Evolutionary conservation across 805 yeast genomes (phyloP).

Genomic region (Wickerhamiella lipophila): DNA sequence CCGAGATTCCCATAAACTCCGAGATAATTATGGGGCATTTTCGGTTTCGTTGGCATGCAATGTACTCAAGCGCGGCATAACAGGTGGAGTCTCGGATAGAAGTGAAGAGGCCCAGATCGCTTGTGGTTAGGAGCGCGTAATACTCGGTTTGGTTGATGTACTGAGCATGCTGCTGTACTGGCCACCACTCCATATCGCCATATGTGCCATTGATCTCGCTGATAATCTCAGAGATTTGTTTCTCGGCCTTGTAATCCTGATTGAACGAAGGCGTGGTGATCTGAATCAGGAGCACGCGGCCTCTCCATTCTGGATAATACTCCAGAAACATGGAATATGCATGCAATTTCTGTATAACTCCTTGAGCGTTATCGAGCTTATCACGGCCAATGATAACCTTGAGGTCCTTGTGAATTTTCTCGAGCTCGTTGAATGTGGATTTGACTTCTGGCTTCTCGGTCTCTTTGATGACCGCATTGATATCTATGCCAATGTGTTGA

Average conservation of each 20-base stretch:
- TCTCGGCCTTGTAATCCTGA: slow-evolving; percentile 52
- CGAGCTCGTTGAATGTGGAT: slow-evolving; percentile 51
- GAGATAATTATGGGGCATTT: slow-evolving; percentile 71
- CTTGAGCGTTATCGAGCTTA: slow-evolving; percentile 79
- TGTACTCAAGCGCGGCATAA: slow-evolving; percentile 86
- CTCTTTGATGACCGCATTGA: slow-evolving; percentile 51
- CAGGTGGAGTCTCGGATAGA: slow-evolving; percentile 94
- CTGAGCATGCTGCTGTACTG: slow-evolving; percentile 87
- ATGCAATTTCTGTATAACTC: slow-evolving; percentile 83
- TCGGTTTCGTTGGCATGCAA: slow-evolving; percentile 56
- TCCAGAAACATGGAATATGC: slow-evolving; percentile 82
- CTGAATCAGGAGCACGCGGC: slow-evolving; percentile 76
- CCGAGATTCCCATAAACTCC: slow-evolving; percentile 87
- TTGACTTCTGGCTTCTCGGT: slow-evolving; percentile 33
- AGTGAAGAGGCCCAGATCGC: slow-evolving; percentile 80
- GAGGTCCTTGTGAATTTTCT: slow-evolving; percentile 31
- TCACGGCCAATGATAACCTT: slow-evolving; percentile 90
- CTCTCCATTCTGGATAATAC: slow-evolving; percentile 87
- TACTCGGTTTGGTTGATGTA: slow-evolving; percentile 81
- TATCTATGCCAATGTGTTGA: slow-evolving; percentile 83
- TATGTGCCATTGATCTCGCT: slow-evolving; percentile 71
- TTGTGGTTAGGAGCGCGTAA: slow-evolving; percentile 72
- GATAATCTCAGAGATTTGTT: slow-evolving; percentile 71
- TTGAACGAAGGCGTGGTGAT: slow-evolving; percentile 71
- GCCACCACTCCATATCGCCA: slow-evolving; percentile 71